A percentile compares a stretch with the other conserved stretches of the same genome.
Evolutionary conservation across 768 basidiomycete species (phyloP).

Genomic region (Galerina marginata): DNA sequence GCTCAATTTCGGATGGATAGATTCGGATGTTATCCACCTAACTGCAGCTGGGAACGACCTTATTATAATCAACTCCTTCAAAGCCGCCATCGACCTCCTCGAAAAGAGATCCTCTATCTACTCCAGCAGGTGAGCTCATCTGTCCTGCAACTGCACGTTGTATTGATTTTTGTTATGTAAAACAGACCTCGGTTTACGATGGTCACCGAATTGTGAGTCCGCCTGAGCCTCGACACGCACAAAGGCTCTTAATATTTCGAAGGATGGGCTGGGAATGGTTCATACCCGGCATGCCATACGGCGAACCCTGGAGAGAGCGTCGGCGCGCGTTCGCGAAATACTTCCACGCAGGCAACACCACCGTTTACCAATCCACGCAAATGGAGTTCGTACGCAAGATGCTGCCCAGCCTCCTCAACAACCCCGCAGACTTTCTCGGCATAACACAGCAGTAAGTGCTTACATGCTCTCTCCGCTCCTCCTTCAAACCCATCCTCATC

Average conservation of each 20-base stretch:
- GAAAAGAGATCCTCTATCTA: constrained; percentile 27
- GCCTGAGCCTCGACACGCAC: neutral
- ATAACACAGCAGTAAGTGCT: constrained; percentile 4
- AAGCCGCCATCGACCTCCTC: constrained; percentile 24
- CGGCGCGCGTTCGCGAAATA: constrained; percentile 27
- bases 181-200: constrained; percentile 14
- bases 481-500: neutral
- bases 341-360: constrained; percentile 19
- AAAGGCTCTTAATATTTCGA: neutral
- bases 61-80: constrained; percentile 26
- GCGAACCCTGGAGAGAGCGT: constrained; percentile 27
- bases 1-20: constrained; percentile 10
- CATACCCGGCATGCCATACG: constrained; percentile 23
- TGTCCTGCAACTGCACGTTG: neutral
- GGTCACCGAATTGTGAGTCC: constrained; percentile 18
- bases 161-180: neutral
- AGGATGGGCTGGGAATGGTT: constrained; percentile 28
- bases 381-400: constrained; percentile 20
- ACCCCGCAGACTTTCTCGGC: constrained; percentile 8
- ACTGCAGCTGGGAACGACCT: constrained; percentile 22
- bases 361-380: constrained; percentile 16
- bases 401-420: constrained; percentile 13
- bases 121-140: constrained; percentile 21
- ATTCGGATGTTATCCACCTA: constrained; percentile 29
- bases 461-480: neutral